Percentiles rank a stretch among this genome's conserved stretches.
phyloP scores from a whole-genome alignment of 495 filamentous ascomycete genomes.

The Neurospora cerealis region DNA sequence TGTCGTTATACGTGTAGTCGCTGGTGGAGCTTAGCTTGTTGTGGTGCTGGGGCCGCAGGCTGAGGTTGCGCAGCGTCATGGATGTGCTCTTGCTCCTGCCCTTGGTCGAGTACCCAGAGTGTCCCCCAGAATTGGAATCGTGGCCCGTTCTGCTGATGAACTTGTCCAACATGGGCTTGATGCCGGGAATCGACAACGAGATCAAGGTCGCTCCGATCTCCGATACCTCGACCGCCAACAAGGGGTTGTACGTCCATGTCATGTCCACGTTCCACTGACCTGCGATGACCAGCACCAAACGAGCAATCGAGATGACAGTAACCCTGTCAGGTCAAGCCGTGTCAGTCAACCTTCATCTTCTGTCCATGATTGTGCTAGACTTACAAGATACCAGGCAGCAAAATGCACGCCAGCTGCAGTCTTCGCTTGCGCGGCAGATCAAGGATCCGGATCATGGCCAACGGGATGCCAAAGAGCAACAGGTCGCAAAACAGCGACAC shows the following conservation, averaged over 20 bases:
- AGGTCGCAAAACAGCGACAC: slow-evolving; percentile 34
- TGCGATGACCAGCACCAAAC: slow-evolving; percentile 31
- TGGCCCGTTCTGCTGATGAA: slow-evolving; percentile 1
- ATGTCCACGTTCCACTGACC: slow-evolving; percentile 32
- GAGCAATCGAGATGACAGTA: slow-evolving; percentile 31
- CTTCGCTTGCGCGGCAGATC: slow-evolving; percentile 26
- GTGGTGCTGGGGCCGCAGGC: neutral
- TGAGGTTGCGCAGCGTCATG: neutral
- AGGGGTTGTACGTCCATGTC: slow-evolving; percentile 36
- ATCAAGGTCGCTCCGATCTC: slow-evolving; percentile 36
- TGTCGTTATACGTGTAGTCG: neutral
- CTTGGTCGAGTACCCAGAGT: neutral
- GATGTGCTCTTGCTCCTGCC: neutral
- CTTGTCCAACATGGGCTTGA: slow-evolving; percentile 32
- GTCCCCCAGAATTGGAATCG: neutral
- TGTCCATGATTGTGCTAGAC: slow-evolving; percentile 3
- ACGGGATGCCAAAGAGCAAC: slow-evolving; percentile 34
- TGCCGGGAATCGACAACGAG: slow-evolving; percentile 35
- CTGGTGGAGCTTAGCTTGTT: neutral
- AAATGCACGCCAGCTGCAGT: slow-evolving; percentile 29
- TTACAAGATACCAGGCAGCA: slow-evolving; percentile 38
- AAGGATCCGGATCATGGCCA: slow-evolving; percentile 29
- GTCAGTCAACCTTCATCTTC: neutral
- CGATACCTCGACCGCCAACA: slow-evolving; percentile 34
- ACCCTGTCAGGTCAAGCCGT: slow-evolving; percentile 18